phyloP scores from a whole-genome alignment of 2,329 filamentous ascomycete genomes.

The Alternaria panax region DNA sequence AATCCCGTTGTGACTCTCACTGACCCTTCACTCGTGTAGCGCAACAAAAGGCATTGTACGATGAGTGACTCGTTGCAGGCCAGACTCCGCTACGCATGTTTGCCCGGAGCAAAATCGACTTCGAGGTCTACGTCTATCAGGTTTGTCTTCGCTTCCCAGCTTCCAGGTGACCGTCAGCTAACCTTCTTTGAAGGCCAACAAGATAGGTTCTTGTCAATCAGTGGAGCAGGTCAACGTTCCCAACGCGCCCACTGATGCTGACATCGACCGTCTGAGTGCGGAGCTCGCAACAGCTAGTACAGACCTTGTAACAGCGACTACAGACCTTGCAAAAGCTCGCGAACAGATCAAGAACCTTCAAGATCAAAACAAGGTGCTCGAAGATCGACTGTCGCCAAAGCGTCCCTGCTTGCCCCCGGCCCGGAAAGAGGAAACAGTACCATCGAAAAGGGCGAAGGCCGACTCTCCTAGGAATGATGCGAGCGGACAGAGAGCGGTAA shows the following conservation, averaged over 20 bases:
- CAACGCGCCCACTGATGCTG: slow-evolving; percentile 48
- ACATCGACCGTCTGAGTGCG: slow-evolving; percentile 77
- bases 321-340: slow-evolving; percentile 75
- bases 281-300: slow-evolving; percentile 80
- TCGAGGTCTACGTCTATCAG: background rate
- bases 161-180: background rate
- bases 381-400: background rate
- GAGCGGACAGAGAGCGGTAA: background rate
- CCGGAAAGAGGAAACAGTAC: background rate
- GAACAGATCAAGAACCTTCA: slow-evolving; percentile 68
- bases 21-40: background rate
- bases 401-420: background rate
- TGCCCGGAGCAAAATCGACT: background rate
- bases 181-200: background rate
- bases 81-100: background rate
- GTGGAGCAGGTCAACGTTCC: too few species aligned
- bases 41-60: background rate
- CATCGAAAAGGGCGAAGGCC: background rate
- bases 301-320: too few species aligned
- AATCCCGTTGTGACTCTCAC: background rate
- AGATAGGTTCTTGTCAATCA: background rate
- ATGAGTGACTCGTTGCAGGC: background rate
- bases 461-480: background rate
- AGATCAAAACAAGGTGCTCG: slow-evolving; percentile 54
- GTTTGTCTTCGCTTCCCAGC: background rate